phyloP scores from a whole-genome alignment of 352 stramenopile genomes.

The Phytophthora ohioensis region DNA sequence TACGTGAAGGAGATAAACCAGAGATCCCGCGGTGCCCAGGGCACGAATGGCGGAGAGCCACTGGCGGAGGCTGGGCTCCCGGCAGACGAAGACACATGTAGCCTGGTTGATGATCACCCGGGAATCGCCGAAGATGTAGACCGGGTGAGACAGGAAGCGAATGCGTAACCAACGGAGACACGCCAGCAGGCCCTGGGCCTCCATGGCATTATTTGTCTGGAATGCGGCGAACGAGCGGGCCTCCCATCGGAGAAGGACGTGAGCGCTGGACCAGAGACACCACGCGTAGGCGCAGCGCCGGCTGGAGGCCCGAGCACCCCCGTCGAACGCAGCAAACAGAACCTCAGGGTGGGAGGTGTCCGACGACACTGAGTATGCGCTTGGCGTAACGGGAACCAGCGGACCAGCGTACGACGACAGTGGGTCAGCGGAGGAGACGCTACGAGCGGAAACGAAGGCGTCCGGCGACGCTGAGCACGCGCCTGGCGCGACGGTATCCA shows the following conservation, averaged over 20 bases:
- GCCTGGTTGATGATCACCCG: constrained; percentile 23
- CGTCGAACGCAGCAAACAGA: constrained; percentile 13
- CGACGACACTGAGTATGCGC: neutral
- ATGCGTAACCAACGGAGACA: constrained; percentile 19
- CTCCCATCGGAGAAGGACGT: constrained; percentile 15
- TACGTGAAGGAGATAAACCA: constrained; percentile 10
- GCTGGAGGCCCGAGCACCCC: neutral
- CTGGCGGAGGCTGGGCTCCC: neutral
- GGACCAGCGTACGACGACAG: neutral
- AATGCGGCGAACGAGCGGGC: neutral
- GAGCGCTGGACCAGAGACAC: constrained; percentile 18
- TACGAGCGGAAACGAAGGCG: too few species aligned
- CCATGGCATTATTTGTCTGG: constrained; percentile 35
- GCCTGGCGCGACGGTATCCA: too few species aligned
- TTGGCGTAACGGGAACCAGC: too few species aligned
- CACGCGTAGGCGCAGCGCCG: constrained; percentile 15
- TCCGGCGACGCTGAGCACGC: too few species aligned
- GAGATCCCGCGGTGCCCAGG: neutral
- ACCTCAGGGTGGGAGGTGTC: neutral
- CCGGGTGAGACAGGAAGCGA: too few species aligned
- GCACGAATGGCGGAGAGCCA: constrained; percentile 21
- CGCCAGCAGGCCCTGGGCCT: constrained; percentile 31
- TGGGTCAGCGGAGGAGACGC: too few species aligned
- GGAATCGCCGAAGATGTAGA: constrained; percentile 28
- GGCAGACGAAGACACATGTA: neutral